Evolutionary conservation across 768 basidiomycete species (phyloP).

Genomic region (Mycena olivaceomarginata): DNA sequence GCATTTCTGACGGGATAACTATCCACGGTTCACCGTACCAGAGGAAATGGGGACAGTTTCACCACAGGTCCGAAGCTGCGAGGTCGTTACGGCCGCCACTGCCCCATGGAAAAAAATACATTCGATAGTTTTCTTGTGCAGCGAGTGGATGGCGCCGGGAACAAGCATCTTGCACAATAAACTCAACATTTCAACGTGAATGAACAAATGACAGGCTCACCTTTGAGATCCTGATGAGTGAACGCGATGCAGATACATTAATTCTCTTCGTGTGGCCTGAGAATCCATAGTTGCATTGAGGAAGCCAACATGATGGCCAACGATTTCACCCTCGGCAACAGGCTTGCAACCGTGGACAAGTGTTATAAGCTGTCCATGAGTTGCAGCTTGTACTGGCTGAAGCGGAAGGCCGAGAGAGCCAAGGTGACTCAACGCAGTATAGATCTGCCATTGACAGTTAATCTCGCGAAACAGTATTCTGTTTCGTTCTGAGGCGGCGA

Average conservation of each 20-base stretch:
- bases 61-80: slow-evolving; percentile 10
- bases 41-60: neutral
- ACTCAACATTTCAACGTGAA: too few species aligned
- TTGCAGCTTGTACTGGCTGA: neutral
- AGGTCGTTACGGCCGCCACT: neutral
- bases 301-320: too few species aligned
- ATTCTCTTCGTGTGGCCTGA: too few species aligned
- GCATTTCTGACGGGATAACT: too few species aligned
- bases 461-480: neutral
- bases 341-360: neutral
- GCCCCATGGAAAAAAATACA: slow-evolving; percentile 16
- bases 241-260: too few species aligned
- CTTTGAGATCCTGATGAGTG: too few species aligned
- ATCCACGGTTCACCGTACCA: neutral
- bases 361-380: slow-evolving; percentile 7
- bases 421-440: neutral
- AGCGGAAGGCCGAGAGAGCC: slow-evolving; percentile 10
- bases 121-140: slow-evolving; percentile 11
- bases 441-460: slow-evolving; percentile 27
- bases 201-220: too few species aligned
- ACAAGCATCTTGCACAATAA: slow-evolving; percentile 3
- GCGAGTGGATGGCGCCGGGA: neutral
- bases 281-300: neutral
- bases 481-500: neutral
- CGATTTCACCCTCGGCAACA: slow-evolving; percentile 5